Evolutionary conservation across 2,329 filamentous ascomycete species (phyloP).

Genomic region (Nigrospora osmanthi): DNA sequence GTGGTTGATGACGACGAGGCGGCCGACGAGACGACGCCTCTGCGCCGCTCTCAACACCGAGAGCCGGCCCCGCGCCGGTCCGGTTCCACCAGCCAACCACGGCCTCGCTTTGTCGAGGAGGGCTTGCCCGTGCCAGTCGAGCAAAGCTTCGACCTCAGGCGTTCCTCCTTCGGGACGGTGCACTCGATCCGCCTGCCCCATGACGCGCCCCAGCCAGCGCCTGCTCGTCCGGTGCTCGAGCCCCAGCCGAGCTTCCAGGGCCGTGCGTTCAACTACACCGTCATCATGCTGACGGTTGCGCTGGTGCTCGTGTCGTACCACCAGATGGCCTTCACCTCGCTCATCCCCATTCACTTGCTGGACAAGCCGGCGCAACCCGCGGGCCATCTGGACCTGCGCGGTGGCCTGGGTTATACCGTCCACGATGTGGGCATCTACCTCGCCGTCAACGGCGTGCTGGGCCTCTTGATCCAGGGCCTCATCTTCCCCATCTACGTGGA

Average conservation of each 20-base stretch:
- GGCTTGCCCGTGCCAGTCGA: slow-evolving; percentile 23
- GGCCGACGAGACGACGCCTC: slow-evolving; percentile 16
- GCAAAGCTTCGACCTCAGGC: slow-evolving; percentile 25
- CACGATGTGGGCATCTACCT: slow-evolving; percentile 63
- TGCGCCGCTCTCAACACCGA: slow-evolving; percentile 4
- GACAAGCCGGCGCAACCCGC: slow-evolving; percentile 21
- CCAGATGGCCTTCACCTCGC: slow-evolving; percentile 34
- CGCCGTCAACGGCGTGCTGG: slow-evolving; percentile 62
- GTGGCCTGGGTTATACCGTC: slow-evolving; percentile 58
- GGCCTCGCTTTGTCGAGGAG: slow-evolving; percentile 24
- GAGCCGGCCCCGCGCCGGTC: slow-evolving; percentile 8
- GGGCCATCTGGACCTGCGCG: slow-evolving; percentile 34
- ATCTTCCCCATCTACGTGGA: slow-evolving; percentile 60
- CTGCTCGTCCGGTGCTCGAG: background rate
- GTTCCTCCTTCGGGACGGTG: slow-evolving; percentile 33
- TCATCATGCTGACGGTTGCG: slow-evolving; percentile 32
- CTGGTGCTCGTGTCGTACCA: slow-evolving; percentile 34
- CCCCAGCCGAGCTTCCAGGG: slow-evolving; percentile 13
- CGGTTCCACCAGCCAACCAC: slow-evolving; percentile 6
- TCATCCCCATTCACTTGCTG: slow-evolving; percentile 34
- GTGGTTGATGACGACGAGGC: slow-evolving; percentile 9
- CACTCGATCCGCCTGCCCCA: slow-evolving; percentile 26
- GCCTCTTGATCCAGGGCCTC: slow-evolving; percentile 64
- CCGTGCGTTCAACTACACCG: slow-evolving; percentile 27
- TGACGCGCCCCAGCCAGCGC: background rate